phyloP scores from a whole-genome alignment of 768 basidiomycete species.

The Podaxis carcinomalis region DNA sequence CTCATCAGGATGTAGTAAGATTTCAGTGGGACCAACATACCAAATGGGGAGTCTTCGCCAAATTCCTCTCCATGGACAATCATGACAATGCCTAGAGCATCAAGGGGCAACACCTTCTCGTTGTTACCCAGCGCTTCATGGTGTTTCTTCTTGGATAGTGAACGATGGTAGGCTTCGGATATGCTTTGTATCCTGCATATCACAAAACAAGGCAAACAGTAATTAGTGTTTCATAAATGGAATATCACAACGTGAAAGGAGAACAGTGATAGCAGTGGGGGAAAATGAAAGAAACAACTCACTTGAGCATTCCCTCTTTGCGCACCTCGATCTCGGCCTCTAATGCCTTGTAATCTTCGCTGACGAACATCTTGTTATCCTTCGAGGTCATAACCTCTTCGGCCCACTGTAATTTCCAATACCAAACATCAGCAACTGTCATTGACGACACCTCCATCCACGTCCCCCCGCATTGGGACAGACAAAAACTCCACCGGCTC shows the following conservation, averaged over 20 bases:
- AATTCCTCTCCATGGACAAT: constrained; percentile 81
- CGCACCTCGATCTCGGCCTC: constrained; percentile 84
- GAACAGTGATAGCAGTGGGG: not conserved
- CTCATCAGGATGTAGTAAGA: not conserved
- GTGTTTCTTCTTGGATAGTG: constrained; percentile 73
- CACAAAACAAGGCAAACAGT: not conserved
- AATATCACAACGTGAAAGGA: not conserved
- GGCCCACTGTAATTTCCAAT: constrained; percentile 58
- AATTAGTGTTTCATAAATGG: not conserved
- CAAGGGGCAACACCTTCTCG: constrained; percentile 73
- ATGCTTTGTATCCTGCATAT: constrained; percentile 59
- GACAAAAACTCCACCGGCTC: not conserved
- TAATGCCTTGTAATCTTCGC: constrained; percentile 76
- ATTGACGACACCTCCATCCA: not conserved
- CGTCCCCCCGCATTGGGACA: not conserved
- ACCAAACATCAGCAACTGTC: constrained; percentile 5
- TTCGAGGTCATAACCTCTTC: constrained; percentile 84
- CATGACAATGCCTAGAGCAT: constrained; percentile 83
- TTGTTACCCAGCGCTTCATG: constrained; percentile 55
- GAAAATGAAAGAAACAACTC: constrained; percentile 23
- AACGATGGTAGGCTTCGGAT: constrained; percentile 66
- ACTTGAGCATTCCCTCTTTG: constrained; percentile 71
- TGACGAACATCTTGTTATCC: constrained; percentile 66
- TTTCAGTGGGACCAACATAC: constrained; percentile 26
- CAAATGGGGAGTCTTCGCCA: constrained; percentile 70